These are phyloP conservation scores for Cutaneotrichosporon sp. DNA, from an alignment of 1,284 basidiomycete genomes.

Conservation along the genomic window DNA sequence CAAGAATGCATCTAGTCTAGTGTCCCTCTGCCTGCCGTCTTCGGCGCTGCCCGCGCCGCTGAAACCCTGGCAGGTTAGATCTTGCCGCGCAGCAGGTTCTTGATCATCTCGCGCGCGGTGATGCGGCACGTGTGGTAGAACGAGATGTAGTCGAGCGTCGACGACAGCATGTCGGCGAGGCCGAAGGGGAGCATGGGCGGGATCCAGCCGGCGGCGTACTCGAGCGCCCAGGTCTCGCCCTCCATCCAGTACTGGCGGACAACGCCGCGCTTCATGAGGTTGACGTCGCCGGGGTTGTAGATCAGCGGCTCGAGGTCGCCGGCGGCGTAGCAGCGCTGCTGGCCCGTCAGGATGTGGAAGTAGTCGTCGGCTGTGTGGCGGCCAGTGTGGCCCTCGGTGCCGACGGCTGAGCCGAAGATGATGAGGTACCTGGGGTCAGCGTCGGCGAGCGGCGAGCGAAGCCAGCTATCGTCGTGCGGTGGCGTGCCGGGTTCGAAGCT, in stretches of 20 bases:
- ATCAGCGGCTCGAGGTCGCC: constrained; percentile 28
- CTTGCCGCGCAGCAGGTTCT: constrained; percentile 81
- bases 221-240: constrained; percentile 89
- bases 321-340: constrained; percentile 86
- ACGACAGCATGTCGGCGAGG: constrained; percentile 78
- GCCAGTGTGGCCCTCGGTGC: constrained; percentile 94
- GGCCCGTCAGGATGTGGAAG: constrained; percentile 91
- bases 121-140: constrained; percentile 77
- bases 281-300: constrained; percentile 80
- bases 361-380: constrained; percentile 91
- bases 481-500: not conserved
- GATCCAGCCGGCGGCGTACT: constrained; percentile 92
- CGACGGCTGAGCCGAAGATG: constrained; percentile 93
- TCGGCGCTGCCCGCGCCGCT: too few relatives aligned
- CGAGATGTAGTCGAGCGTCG: constrained; percentile 84
- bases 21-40: not conserved
- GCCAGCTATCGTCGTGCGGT: not conserved
- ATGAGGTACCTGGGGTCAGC: constrained; percentile 56
- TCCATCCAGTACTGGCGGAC: constrained; percentile 99
- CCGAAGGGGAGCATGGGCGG: constrained; percentile 92
- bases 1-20: not conserved
- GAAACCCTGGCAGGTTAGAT: constrained; percentile 59
- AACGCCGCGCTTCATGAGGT: constrained; percentile 76
- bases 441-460: not conserved
- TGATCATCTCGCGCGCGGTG: constrained; percentile 78